Evolutionary conservation across 805 yeast species (phyloP).

Genomic region (Hemisphaericaspora nanyangensis): DNA sequence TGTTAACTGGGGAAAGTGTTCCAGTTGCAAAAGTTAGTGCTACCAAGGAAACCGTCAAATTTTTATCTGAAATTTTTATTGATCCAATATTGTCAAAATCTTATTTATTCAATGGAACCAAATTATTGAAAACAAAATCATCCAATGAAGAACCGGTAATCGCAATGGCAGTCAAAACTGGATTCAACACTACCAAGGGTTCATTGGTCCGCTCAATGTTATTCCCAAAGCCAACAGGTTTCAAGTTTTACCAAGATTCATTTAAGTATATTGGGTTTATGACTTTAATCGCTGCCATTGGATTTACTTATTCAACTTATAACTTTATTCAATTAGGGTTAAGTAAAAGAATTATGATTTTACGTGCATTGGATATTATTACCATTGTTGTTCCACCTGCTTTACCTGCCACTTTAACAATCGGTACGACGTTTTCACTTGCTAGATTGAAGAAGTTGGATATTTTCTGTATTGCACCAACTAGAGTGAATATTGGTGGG

Average conservation of each 20-base stretch:
- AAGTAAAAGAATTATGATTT: constrained; percentile 62
- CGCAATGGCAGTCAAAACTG: constrained; percentile 85
- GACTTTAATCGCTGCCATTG: constrained; percentile 79
- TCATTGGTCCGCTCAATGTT: constrained; percentile 91
- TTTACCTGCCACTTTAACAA: constrained; percentile 92
- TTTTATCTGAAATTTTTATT: constrained; percentile 57
- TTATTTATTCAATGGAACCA: constrained; percentile 84
- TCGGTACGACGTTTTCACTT: constrained; percentile 92
- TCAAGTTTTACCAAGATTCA: constrained; percentile 90
- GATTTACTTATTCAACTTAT: constrained; percentile 78
- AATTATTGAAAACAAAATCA: constrained; percentile 75
- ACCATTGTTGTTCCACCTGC: constrained; percentile 99
- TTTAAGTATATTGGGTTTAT: constrained; percentile 94
- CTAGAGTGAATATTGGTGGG: constrained; percentile 94
- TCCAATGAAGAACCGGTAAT: constrained; percentile 73
- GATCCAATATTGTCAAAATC: constrained; percentile 68
- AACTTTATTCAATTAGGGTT: constrained; percentile 78
- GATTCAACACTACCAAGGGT: constrained; percentile 95
- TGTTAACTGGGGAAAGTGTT: constrained; percentile 97
- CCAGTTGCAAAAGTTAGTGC: constrained; percentile 86
- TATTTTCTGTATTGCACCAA: constrained; percentile 90
- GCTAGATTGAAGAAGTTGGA: constrained; percentile 58
- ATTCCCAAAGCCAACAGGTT: constrained; percentile 91
- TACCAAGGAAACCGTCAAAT: constrained; percentile 53
- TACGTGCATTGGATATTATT: constrained; percentile 88